Percentiles rank a stretch among this genome's conserved stretches.
These are phyloP conservation scores for Penicillium decumbens DNA, from an alignment of 2,329 filamentous ascomycete species.

Conservation along the genomic window DNA sequence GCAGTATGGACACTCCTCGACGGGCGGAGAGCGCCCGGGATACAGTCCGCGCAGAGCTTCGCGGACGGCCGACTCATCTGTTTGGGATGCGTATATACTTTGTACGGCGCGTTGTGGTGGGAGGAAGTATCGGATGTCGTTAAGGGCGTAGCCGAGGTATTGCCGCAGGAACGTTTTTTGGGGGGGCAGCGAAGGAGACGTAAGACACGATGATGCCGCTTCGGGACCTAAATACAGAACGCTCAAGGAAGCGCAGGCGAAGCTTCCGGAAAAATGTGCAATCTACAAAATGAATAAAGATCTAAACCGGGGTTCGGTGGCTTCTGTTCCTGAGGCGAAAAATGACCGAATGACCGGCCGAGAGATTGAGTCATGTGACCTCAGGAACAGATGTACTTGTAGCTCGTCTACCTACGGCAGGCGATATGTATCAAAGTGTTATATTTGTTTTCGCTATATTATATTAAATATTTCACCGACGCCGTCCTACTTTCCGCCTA, in stretches of 20 bases:
- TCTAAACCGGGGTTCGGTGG: not conserved
- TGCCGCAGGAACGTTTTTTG: conserved; percentile 17
- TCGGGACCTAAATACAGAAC: not conserved
- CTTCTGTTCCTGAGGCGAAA: conserved; percentile 17
- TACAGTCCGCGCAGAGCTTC: conserved; percentile 29
- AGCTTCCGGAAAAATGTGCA: not conserved
- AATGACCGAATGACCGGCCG: conserved; percentile 9
- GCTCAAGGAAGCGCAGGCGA: not conserved
- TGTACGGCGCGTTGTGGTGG: not conserved
- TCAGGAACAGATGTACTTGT: not conserved
- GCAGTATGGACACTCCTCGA: conserved; percentile 16
- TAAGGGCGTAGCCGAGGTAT: conserved; percentile 23
- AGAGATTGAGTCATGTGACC: conserved; percentile 24
- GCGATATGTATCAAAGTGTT: too few relatives aligned
- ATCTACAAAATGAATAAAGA: not conserved
- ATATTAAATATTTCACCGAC: too few relatives aligned
- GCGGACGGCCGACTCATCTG: conserved; percentile 31
- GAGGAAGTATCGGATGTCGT: not conserved
- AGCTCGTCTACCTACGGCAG: too few relatives aligned
- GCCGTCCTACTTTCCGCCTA: too few relatives aligned
- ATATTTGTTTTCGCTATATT: too few relatives aligned
- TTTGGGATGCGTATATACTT: conserved; percentile 1
- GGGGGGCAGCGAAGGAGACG: conserved; percentile 7
- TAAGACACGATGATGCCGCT: not conserved
- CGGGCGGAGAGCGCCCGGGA: conserved; percentile 25